Base-by-base conservation (phyloP, 2,329 filamentous ascomycete genomes). In the Botryosphaeria dothidea region DNA sequence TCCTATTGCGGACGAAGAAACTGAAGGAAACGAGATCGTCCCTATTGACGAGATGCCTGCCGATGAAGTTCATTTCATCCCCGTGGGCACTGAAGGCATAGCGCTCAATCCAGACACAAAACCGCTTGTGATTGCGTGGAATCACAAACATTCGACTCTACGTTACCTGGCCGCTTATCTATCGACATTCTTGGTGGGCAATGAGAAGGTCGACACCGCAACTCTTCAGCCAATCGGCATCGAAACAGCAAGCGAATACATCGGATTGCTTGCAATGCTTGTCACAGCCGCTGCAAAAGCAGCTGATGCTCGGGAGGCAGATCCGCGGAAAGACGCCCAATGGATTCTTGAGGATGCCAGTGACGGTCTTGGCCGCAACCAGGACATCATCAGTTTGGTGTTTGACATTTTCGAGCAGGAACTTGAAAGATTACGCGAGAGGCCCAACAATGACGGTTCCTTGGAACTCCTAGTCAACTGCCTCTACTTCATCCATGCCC, bases 361-460 rank as follows among this genome's bases (percentile, higher is more conserved):
- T 66, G 80, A 82, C 68, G 79, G 81, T 9, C 71, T 86, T 5
- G 79, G 80, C 25, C 81, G 85, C 38, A 88, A 85, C 62, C 78
- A 81, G 64, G 94, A 97, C 74, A 89, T 98, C 61, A 85, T 96
- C 61, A 88, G 87, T 11, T 86, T 97, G 46, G 81, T 98, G 29
- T 91, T 93, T 69, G 90, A 96, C 67, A 92, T 94, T 1, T 89
- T 98, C 70, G 95, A 98, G 70, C 82, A 87, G 69, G 86, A 86
- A 68, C 74, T 88, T 2, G 78, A 84, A 49, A 76, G 77, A 15
- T 77, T 82, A 67, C 77, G 79, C 9, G 76, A 80, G 61, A 78
- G 81, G 68, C 86, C 90, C 46, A 85, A 86, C 15, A 81, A 84
- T 41, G 83, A 86, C n/a, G 87, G 88, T 45, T 86, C 87, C 11